These are phyloP conservation scores for Ascochyta clinopodiicola DNA, from an alignment of 2,329 filamentous ascomycete genomes.

Conservation along the genomic window DNA sequence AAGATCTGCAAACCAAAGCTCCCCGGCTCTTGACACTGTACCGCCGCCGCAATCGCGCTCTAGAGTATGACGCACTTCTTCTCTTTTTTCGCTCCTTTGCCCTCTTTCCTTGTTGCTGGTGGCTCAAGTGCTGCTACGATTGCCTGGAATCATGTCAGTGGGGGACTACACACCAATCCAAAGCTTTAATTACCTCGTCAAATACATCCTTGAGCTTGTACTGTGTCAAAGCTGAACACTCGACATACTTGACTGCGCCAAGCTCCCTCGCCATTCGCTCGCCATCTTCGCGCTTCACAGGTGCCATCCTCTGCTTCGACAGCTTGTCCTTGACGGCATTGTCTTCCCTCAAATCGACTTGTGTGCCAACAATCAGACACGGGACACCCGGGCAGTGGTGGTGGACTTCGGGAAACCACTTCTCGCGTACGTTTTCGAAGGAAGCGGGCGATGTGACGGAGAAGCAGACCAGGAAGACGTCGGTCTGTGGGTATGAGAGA, in stretches of 20 bases:
- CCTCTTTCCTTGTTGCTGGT: slow-evolving; percentile 69
- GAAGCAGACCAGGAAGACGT: slow-evolving; percentile 99
- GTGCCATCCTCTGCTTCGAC: slow-evolving; percentile 93
- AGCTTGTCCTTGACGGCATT: slow-evolving; percentile 87
- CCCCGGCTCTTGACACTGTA: slow-evolving; percentile 16
- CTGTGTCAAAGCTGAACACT: slow-evolving; percentile 97
- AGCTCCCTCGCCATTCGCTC: slow-evolving; percentile 96
- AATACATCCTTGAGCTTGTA: slow-evolving; percentile 99
- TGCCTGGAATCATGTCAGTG: slow-evolving; percentile 63
- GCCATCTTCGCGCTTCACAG: slow-evolving; percentile 89
- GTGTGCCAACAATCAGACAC: slow-evolving; percentile 96
- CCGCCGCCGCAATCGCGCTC: slow-evolving; percentile 1
- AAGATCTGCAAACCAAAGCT: slow-evolving; percentile 39
- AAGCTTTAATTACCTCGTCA: slow-evolving; percentile 76
- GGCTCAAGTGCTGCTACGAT: slow-evolving; percentile 96
- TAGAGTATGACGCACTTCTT: slow-evolving; percentile 49
- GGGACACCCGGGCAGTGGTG: slow-evolving; percentile 98
- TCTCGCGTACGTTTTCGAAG: slow-evolving; percentile 98
- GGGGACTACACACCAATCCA: background rate
- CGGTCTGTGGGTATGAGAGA: slow-evolving; percentile 96
- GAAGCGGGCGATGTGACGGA: slow-evolving; percentile 96
- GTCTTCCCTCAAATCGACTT: slow-evolving; percentile 95
- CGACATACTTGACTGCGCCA: slow-evolving; percentile 98
- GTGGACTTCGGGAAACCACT: slow-evolving; percentile 98
- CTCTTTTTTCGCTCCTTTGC: slow-evolving; percentile 44